Conservation (phyloP, 495 filamentous ascomycete genomes). For the Hypomontagnella monticulosa region DNA sequence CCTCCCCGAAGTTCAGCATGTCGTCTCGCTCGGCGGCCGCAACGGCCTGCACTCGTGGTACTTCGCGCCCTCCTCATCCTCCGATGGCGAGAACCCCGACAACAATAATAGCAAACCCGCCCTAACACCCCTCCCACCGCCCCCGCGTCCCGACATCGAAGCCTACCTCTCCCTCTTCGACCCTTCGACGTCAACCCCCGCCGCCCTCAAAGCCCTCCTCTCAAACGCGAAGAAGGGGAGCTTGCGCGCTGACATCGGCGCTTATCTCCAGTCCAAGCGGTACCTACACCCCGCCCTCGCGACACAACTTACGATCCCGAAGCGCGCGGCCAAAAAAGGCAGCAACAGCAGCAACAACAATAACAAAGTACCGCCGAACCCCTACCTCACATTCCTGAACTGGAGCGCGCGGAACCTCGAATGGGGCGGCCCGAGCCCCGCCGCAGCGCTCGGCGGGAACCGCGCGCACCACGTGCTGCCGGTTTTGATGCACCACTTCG, state of each 20-base stretch:
- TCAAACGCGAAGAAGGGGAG: slow-evolving; percentile 68
- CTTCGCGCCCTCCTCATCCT: slow-evolving; percentile 51
- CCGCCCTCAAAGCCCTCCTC: slow-evolving; percentile 61
- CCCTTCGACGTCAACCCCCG: slow-evolving; percentile 57
- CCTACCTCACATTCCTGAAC: slow-evolving; percentile 66
- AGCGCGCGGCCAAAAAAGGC: slow-evolving; percentile 47
- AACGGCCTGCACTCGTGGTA: slow-evolving; percentile 57
- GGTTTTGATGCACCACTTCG: slow-evolving; percentile 74
- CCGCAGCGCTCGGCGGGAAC: slow-evolving; percentile 43
- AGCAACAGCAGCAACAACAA: neutral
- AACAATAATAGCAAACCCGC: slow-evolving; percentile 2
- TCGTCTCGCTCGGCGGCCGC: slow-evolving; percentile 55
- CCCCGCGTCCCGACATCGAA: slow-evolving; percentile 58
- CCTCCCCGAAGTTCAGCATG: slow-evolving; percentile 63
- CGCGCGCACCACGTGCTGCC: slow-evolving; percentile 66
- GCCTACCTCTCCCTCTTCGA: slow-evolving; percentile 69
- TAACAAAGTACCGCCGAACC: slow-evolving; percentile 56
- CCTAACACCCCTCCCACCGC: slow-evolving; percentile 51
- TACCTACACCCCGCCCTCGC: slow-evolving; percentile 44
- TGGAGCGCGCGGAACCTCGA: slow-evolving; percentile 56
- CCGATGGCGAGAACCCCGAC: slow-evolving; percentile 36
- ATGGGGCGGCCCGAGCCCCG: slow-evolving; percentile 62
- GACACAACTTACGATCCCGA: slow-evolving; percentile 46
- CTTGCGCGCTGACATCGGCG: slow-evolving; percentile 58
- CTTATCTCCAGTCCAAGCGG: slow-evolving; percentile 58